These are phyloP conservation scores for Colletotrichum somersetense DNA, from an alignment of 2,329 filamentous ascomycete species.

Conservation along the genomic window DNA sequence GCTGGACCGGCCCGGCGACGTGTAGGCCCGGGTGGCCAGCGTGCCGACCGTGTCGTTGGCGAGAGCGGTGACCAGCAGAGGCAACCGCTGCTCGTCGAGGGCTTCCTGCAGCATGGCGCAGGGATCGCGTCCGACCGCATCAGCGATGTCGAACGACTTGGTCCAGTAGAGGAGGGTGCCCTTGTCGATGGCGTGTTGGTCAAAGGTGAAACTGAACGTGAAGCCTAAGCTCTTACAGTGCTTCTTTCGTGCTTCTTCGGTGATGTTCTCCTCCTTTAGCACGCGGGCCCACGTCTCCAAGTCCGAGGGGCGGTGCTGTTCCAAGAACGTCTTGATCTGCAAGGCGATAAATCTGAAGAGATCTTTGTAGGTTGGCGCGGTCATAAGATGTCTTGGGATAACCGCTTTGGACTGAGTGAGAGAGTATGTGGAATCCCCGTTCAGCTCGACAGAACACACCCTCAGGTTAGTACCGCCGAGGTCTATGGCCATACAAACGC, in stretches of 20 bases:
- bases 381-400: constrained; percentile 45
- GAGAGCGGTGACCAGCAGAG: constrained; percentile 78
- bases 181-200: constrained; percentile 75
- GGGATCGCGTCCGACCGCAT: constrained; percentile 81
- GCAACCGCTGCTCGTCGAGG: constrained; percentile 76
- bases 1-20: constrained; percentile 76
- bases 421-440: constrained; percentile 77
- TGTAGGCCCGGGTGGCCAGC: constrained; percentile 83
- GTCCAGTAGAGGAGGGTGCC: constrained; percentile 83
- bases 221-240: constrained; percentile 46
- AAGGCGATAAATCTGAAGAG: constrained; percentile 81
- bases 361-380: constrained; percentile 58
- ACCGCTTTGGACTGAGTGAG: constrained; percentile 69
- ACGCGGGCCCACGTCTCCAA: constrained; percentile 24
- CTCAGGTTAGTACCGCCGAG: constrained; percentile 53
- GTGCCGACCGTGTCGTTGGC: constrained; percentile 87
- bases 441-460: constrained; percentile 49
- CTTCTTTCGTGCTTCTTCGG: constrained; percentile 13
- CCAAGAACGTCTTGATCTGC: constrained; percentile 78
- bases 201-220: constrained; percentile 77
- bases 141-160: constrained; percentile 84
- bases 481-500: constrained; percentile 50
- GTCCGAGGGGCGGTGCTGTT: constrained; percentile 63
- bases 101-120: constrained; percentile 79
- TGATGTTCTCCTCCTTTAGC: not conserved